Evolutionary conservation across 2,329 filamentous ascomycete genomes (phyloP).

Genomic region (Talaromyces sp.): DNA sequence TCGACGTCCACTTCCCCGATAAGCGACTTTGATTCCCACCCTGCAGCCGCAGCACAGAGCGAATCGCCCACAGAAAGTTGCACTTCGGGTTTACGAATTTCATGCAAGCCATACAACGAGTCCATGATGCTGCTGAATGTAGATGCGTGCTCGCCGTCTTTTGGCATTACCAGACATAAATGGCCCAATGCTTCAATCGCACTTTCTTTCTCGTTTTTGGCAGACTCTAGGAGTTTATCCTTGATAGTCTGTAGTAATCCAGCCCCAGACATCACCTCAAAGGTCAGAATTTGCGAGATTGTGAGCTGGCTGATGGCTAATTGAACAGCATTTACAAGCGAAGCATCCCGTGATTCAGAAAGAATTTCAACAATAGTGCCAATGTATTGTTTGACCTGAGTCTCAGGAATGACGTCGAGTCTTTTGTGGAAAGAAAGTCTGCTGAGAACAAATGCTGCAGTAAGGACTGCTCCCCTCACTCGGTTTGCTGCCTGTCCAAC

Average conservation of each 20-base stretch:
- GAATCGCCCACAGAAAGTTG: constrained; percentile 91
- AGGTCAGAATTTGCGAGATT: constrained; percentile 50
- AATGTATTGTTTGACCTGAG: constrained; percentile 40
- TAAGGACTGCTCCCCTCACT: constrained; percentile 57
- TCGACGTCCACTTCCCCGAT: constrained; percentile 73
- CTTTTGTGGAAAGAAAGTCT: constrained; percentile 49
- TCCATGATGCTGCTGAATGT: constrained; percentile 52
- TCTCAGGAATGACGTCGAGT: constrained; percentile 24
- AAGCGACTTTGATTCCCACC: constrained; percentile 80
- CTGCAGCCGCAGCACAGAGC: constrained; percentile 67
- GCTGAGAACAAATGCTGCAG: constrained; percentile 55
- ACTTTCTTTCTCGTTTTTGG: constrained; percentile 75
- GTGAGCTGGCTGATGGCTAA: constrained; percentile 58
- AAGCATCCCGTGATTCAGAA: constrained; percentile 49
- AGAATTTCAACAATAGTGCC: constrained; percentile 48
- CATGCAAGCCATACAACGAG: constrained; percentile 70
- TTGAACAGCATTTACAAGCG: constrained; percentile 54
- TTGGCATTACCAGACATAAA: constrained; percentile 54
- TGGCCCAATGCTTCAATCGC: constrained; percentile 78
- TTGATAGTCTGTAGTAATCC: constrained; percentile 46
- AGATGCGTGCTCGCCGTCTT: constrained; percentile 25
- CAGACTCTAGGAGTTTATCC: constrained; percentile 59
- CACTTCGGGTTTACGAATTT: constrained; percentile 77
- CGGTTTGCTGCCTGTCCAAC: constrained; percentile 56
- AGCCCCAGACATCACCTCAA: constrained; percentile 23